A percentile compares a stretch with the other conserved stretches of the same genome.
Conservation (phyloP, 1,139 yeast genomes). For the Scheffersomyces parashehatae region DNA sequence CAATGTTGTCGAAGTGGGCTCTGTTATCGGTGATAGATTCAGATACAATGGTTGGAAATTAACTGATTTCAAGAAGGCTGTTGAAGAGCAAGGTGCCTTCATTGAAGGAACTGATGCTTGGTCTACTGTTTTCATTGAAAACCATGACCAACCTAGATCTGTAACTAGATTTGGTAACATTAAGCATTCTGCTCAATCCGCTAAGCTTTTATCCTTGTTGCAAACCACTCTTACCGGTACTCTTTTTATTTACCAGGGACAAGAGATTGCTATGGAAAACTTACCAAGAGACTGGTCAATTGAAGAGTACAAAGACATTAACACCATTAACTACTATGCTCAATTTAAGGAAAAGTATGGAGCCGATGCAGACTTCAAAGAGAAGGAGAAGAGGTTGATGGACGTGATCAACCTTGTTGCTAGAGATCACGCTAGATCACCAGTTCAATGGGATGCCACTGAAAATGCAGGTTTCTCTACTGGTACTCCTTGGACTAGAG, state of each 20-base stretch:
- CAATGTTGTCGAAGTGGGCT: slow-evolving; percentile 48
- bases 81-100: slow-evolving; percentile 35
- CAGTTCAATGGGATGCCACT: slow-evolving; percentile 56
- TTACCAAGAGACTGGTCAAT: slow-evolving; percentile 47
- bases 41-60: slow-evolving; percentile 33
- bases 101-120: slow-evolving; percentile 57
- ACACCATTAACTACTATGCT: slow-evolving; percentile 44
- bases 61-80: slow-evolving; percentile 44
- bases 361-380: slow-evolving; percentile 27
- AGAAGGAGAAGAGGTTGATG: slow-evolving; percentile 29
- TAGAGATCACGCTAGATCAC: slow-evolving; percentile 59
- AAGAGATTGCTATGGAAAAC: slow-evolving; percentile 60
- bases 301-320: slow-evolving; percentile 52
- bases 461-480: slow-evolving; percentile 51
- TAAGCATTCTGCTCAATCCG: slow-evolving; percentile 34
- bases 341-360: slow-evolving; percentile 32
- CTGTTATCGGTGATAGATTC: slow-evolving; percentile 34
- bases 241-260: slow-evolving; percentile 59
- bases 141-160: slow-evolving; percentile 60
- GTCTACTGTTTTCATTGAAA: slow-evolving; percentile 58
- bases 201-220: slow-evolving; percentile 50
- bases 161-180: slow-evolving; percentile 53
- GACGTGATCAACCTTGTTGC: slow-evolving; percentile 39
- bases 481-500: slow-evolving; percentile 56
- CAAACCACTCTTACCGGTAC: slow-evolving; percentile 55